phyloP scores from a whole-genome alignment of 768 basidiomycete species.

The Kwoniella dendrophila region DNA sequence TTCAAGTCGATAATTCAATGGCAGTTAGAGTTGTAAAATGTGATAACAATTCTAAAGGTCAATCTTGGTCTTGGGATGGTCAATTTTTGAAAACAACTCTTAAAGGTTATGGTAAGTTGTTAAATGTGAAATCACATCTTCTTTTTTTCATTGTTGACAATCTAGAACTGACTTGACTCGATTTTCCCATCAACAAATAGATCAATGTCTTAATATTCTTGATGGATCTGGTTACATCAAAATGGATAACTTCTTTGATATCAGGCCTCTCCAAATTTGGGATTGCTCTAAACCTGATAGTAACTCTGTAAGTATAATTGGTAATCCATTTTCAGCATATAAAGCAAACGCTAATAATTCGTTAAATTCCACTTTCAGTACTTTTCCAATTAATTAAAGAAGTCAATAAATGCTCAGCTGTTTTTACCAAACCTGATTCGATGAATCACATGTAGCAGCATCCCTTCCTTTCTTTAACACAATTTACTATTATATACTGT shows the following conservation, averaged over 20 bases:
- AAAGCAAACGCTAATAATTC: neutral
- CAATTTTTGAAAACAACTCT: neutral
- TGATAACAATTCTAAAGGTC: neutral
- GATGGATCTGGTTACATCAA: neutral
- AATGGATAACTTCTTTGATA: conserved; percentile 14
- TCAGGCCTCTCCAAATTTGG: conserved; percentile 9
- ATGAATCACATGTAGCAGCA: no score
- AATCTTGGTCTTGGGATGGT: conserved; percentile 10
- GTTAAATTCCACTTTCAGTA: no score
- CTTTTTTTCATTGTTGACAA: no score
- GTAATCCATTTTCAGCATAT: neutral
- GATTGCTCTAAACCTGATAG: conserved; percentile 6
- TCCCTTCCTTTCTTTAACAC: no score
- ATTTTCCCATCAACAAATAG: neutral
- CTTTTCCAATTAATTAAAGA: no score
- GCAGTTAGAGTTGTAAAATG: conserved; percentile 1
- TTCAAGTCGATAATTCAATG: conserved; percentile 4
- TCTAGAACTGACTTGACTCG: neutral
- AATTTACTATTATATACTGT: no score
- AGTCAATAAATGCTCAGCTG: no score
- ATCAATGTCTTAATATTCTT: conserved; percentile 11
- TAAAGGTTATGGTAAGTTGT: neutral
- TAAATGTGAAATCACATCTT: no score
- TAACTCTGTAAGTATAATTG: neutral
- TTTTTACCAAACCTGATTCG: no score